phyloP scores from a whole-genome alignment of 2,329 filamentous ascomycete genomes.

The Aspergillus aculeatus region DNA sequence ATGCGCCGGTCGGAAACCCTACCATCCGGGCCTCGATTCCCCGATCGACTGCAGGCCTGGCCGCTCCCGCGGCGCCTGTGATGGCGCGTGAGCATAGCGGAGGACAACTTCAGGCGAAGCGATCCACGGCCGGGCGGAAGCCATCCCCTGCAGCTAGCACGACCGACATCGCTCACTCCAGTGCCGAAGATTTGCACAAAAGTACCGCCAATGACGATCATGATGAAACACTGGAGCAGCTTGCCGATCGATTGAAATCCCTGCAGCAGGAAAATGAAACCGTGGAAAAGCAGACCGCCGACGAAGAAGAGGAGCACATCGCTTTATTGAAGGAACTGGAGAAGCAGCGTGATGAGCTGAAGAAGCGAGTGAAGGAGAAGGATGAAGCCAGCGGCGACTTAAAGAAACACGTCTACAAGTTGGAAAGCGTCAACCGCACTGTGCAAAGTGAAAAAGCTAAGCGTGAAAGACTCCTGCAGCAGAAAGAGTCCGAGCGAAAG shows the following conservation, averaged over 20 bases:
- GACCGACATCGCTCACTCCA: constrained; percentile 40
- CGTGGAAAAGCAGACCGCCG: constrained; percentile 63
- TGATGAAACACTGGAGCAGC: constrained; percentile 68
- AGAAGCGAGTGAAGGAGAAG: constrained; percentile 77
- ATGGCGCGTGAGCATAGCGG: constrained; percentile 66
- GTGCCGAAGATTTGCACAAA: constrained; percentile 41
- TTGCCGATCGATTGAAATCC: constrained; percentile 77
- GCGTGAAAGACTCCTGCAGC: constrained; percentile 65
- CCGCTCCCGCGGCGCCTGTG: constrained; percentile 60
- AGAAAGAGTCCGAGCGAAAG: constrained; percentile 60
- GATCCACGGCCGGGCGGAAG: constrained; percentile 70
- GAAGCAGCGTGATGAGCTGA: constrained; percentile 76
- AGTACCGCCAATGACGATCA: constrained; percentile 50
- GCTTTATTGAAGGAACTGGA: constrained; percentile 66
- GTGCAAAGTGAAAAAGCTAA: constrained; percentile 76
- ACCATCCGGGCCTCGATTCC: constrained; percentile 56
- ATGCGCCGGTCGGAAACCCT: constrained; percentile 35
- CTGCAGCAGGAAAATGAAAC: constrained; percentile 84
- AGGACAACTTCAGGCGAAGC: constrained; percentile 54
- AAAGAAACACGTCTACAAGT: constrained; percentile 73
- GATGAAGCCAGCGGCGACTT: constrained; percentile 85
- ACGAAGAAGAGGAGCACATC: constrained; percentile 69
- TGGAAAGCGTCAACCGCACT: constrained; percentile 77
- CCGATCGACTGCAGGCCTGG: constrained; percentile 53
- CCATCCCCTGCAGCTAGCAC: constrained; percentile 67